Base-by-base conservation (phyloP, 306 rosid species). In the Herpetospermum pedunculosum region DNA sequence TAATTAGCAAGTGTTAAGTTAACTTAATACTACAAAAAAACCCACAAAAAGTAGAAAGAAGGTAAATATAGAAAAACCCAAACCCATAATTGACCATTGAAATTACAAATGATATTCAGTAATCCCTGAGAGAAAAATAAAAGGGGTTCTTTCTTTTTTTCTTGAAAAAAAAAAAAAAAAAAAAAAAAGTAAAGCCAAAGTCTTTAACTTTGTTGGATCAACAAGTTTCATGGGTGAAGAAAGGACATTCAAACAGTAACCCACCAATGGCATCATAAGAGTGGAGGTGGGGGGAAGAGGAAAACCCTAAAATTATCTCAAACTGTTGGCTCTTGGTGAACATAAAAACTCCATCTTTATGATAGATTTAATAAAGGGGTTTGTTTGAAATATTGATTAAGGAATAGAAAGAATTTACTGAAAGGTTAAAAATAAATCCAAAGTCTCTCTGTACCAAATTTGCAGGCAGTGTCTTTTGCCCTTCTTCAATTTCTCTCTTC, bases 351-450 rank as follows among this genome's bases (percentile, higher is more conserved):
- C 38, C 2, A 69, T 69, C 74, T 44, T 69, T 69, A 68, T 69
- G 74, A 26, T 26, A 69, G 3, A 28, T 69, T 68, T 69, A 16
- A 69, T 69, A 4, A 28, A 28, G 73, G 73, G 29, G 13, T 2
- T 41, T 28, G 65, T 41, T 62, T 23, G 73, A 67, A 41, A 67
- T 35, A 23, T 23, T 23, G 35, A n/a, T 32, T 57, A 34, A 47
- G 29, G 50, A 13, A 55, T 64, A 53, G 15, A 23, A 48, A 44
- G 1, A 60, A 46, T 73, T 68, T 47, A 75, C 71, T 70, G 46
- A 23, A 62, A 74, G 40, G 23, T 48, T 79, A 69, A 81, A 82
- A 68, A 9, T n/a, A 82, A 82, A 82, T 78, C 83, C 60, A 43
- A 60, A 62, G 41, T 58, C 55, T 68, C 6, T 65, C 2, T 37